Percentiles rank a stretch among this genome's conserved stretches.
phyloP scores from a whole-genome alignment of 2,329 filamentous ascomycete genomes.

The Chalara sp. region DNA sequence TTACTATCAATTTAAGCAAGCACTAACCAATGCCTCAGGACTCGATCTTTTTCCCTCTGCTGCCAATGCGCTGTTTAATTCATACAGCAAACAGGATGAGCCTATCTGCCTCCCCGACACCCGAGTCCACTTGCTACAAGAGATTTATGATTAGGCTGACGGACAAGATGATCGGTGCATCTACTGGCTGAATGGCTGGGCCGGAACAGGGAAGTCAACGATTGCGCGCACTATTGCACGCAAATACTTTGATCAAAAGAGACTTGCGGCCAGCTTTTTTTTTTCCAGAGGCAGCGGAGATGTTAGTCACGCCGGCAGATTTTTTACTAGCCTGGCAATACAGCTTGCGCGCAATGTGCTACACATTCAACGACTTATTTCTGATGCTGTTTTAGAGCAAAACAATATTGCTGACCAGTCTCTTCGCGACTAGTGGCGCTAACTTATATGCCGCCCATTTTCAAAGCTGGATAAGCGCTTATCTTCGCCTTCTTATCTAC shows the following conservation, averaged over 20 bases:
- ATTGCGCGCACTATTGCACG: too few species aligned
- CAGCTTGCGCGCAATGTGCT: too few species aligned
- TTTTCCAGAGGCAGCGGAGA: constrained; percentile 13
- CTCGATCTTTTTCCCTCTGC: constrained; percentile 1
- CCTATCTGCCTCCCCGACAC: too few species aligned
- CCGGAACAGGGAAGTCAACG: constrained; percentile 19
- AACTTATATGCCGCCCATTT: not conserved
- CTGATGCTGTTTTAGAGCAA: not conserved
- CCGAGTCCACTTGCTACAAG: too few species aligned
- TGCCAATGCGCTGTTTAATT: constrained; percentile 1
- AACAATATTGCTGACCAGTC: not conserved
- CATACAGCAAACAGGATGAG: not conserved
- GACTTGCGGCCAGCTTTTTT: too few species aligned
- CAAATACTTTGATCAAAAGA: too few species aligned
- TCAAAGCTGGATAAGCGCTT: not conserved
- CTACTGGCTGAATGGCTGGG: constrained; percentile 13
- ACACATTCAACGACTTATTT: not conserved
- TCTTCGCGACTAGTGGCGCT: not conserved
- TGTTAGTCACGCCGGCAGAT: constrained; percentile 16
- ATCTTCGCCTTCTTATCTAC: too few species aligned
- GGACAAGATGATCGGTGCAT: too few species aligned
- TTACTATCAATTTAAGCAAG: not conserved
- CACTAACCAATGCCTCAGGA: not conserved
- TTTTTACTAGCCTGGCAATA: not conserved
- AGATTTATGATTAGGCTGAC: too few species aligned